A percentile compares a stretch with the other conserved stretches of the same genome.
Conservation (phyloP, 2,329 filamentous ascomycete species). For the Penicillium sp. region DNA sequence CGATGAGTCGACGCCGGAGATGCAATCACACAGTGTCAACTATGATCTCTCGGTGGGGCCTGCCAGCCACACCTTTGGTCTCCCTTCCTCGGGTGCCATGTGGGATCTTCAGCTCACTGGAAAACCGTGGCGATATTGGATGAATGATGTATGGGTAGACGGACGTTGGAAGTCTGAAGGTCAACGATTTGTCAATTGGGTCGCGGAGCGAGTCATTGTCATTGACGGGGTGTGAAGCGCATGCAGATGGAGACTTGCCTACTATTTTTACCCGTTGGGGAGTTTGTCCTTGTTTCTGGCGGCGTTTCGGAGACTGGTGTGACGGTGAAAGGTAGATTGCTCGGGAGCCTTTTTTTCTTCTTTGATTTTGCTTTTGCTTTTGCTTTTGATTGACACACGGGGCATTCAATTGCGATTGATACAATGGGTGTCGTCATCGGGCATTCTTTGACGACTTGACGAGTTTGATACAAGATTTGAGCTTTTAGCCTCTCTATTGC, state of each 20-base stretch:
- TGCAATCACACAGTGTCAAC: constrained; percentile 23
- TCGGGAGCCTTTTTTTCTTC: neutral
- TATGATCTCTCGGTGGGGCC: constrained; percentile 20
- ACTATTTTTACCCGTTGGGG: no score
- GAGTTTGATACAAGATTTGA: no score
- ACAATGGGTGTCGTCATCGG: no score
- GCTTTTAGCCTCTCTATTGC: no score
- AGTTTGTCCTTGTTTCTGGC: no score
- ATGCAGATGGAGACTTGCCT: no score
- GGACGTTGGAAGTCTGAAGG: constrained; percentile 39
- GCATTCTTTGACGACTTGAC: no score
- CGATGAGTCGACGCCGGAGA: constrained; percentile 8
- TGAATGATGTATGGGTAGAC: constrained; percentile 34
- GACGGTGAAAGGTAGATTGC: constrained; percentile 1
- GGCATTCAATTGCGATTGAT: no score
- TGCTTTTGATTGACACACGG: no score
- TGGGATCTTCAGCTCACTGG: constrained; percentile 22
- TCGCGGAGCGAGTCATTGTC: constrained; percentile 37
- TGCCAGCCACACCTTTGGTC: constrained; percentile 12
- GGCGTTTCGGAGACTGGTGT: constrained; percentile 1
- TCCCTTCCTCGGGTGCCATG: constrained; percentile 16
- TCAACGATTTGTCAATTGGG: constrained; percentile 36
- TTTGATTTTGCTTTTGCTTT: no score
- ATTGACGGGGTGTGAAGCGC: constrained; percentile 26
- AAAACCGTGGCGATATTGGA: constrained; percentile 30